Base-by-base conservation (phyloP, 768 basidiomycete genomes). In the Tricholoma terreum region DNA sequence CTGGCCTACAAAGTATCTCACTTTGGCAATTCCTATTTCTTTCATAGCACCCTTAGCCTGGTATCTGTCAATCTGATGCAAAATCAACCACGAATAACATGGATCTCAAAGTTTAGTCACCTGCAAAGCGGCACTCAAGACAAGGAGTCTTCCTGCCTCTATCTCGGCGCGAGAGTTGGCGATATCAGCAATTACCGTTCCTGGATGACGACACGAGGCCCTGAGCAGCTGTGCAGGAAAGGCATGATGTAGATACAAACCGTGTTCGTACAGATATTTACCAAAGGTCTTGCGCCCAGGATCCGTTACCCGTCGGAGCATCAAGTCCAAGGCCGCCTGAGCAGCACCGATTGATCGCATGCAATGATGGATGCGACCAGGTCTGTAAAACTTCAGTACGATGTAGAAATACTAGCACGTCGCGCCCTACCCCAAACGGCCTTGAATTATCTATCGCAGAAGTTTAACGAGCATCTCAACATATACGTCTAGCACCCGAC, bases 11-110 rank as follows among this genome's bases (percentile, higher is more conserved):
- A 17, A 19, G 33, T 22, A 48, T 15, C 74, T 40, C 60, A 90
- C 96, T 81, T 99, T 99, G 43, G 97, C 94, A 58, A 98, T 92
- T 21, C 93, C 95, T 65, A 99, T 98, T 71, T 98, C 97, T 73
- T 97, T 96, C 69, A 98, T 66, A 0, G 97, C 97, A 30, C 92
- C 94, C 71, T 98, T 99, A 1, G 97, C 92, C 61, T 89, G 84
- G 65, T 84, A 78, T 60, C 86, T 89, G 75, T 99, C 97, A 61
- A 98, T 94, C 89, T 94, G 58, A 8, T 14, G 14, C 63, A 14
- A 15, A 19, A 34, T 57, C 31, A 62, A 45, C 19, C 9, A 27
- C 5, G 59, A 10, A 42, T 6, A 11, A 1, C 15, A 55, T 22
- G 30, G 0, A 12, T 14, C 4, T 45, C 6, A 5, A 27, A 15